phyloP scores from a whole-genome alignment of 2,329 filamentous ascomycete species.

The Fonsecaea pedrosoi region DNA sequence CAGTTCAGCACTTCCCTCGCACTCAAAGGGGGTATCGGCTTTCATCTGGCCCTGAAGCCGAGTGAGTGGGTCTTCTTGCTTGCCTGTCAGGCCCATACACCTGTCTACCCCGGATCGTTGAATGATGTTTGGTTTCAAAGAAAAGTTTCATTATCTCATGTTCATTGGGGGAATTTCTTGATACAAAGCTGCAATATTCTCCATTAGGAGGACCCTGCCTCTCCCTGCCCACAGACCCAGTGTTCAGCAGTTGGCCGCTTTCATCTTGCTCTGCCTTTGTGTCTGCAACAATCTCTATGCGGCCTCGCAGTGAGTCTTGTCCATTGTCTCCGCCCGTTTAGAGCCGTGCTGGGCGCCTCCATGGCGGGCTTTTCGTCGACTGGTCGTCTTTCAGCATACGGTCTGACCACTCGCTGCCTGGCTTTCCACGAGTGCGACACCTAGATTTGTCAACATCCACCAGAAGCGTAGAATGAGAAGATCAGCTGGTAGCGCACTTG shows the following conservation, averaged over 20 bases:
- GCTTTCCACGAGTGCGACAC: background rate
- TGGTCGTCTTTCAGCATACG: background rate
- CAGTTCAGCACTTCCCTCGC: too few relatives aligned
- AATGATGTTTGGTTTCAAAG: background rate
- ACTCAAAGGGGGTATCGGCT: too few relatives aligned
- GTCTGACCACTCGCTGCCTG: background rate
- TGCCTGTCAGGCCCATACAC: too few relatives aligned
- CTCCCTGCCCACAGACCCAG: background rate
- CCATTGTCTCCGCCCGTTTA: background rate
- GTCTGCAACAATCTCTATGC: background rate
- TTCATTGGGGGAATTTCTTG: background rate
- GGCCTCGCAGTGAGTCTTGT: background rate
- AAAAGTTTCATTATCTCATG: background rate
- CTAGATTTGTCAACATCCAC: background rate
- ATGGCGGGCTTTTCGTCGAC: background rate
- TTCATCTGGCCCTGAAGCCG: too few relatives aligned
- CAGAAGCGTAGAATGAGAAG: background rate
- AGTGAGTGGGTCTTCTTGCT: too few relatives aligned
- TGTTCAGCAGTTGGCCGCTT: background rate
- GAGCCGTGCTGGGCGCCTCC: background rate
- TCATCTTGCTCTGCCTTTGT: background rate
- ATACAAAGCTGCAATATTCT: constrained; percentile 1
- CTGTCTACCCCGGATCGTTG: background rate
- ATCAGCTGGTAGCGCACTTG: background rate
- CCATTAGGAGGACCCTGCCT: background rate